phyloP scores from a whole-genome alignment of 2,329 filamentous ascomycete genomes.

The Colletotrichum gloeosporioides region DNA sequence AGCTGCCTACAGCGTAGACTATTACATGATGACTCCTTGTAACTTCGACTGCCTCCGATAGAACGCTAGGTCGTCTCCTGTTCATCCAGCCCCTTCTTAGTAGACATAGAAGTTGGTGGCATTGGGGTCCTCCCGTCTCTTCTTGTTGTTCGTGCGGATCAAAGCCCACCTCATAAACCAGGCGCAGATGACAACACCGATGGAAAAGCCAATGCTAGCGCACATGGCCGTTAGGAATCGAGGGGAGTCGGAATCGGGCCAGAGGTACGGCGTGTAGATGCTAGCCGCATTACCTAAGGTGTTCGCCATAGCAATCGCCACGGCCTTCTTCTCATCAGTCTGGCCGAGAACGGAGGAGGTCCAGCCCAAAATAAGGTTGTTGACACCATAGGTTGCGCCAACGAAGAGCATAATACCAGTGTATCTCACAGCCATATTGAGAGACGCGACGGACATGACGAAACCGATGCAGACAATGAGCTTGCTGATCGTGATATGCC shows the following conservation, averaged over 20 bases:
- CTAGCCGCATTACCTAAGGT: constrained; percentile 19
- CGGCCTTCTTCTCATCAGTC: constrained; percentile 52
- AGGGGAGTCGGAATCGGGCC: constrained; percentile 17
- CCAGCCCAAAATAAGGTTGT: constrained; percentile 51
- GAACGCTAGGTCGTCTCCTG: not conserved
- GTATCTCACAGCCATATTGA: constrained; percentile 18
- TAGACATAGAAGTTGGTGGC: constrained; percentile 34
- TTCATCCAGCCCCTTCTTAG: not conserved
- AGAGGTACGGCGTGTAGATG: constrained; percentile 26
- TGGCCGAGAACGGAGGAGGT: constrained; percentile 44
- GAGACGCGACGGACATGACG: constrained; percentile 28
- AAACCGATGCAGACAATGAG: constrained; percentile 38
- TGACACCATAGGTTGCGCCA: constrained; percentile 37
- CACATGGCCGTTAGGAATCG: constrained; percentile 25
- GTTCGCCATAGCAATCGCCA: constrained; percentile 38
- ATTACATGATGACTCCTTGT: not conserved
- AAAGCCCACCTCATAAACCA: constrained; percentile 41
- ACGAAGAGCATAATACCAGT: constrained; percentile 43
- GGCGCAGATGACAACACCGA: constrained; percentile 38
- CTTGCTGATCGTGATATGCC: constrained; percentile 52
- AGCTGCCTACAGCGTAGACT: not conserved
- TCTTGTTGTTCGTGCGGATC: constrained; percentile 39
- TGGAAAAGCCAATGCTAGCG: constrained; percentile 29
- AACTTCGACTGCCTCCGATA: rapidly evolving
- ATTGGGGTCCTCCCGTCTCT: constrained; percentile 24